Percentiles rank a stretch among this genome's conserved stretches.
Conservation (phyloP, 169 alveolate species). For the Plasmodium coatneyi region DNA sequence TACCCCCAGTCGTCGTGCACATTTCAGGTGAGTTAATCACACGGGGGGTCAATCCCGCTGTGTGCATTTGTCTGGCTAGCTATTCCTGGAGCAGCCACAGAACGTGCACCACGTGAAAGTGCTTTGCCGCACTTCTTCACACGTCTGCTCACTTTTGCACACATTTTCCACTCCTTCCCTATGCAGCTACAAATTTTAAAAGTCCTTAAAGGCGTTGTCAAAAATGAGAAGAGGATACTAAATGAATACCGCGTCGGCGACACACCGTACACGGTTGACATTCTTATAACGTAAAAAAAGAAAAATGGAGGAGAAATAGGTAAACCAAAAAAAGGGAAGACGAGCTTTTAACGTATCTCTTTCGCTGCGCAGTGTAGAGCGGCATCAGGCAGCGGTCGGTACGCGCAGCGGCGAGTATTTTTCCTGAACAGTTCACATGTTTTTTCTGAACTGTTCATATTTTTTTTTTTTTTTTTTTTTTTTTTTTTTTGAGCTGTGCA, state of each 20-base stretch:
- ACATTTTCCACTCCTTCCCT: neutral
- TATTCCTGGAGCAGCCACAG: neutral
- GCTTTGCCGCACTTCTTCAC: neutral
- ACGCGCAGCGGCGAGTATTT: neutral
- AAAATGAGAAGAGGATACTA: slow-evolving; percentile 9
- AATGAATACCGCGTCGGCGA: slow-evolving; percentile 28
- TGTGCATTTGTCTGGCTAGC: neutral
- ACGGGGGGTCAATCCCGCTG: neutral
- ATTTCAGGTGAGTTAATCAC: slow-evolving; percentile 19
- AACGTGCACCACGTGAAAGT: neutral
- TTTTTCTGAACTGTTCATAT: neutral
- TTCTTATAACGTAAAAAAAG: slow-evolving; percentile 15
- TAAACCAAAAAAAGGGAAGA: neutral
- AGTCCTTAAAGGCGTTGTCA: slow-evolving; percentile 29
- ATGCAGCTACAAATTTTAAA: slow-evolving; percentile 47
- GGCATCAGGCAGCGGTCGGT: neutral
- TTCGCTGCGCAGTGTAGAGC: neutral
- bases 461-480: neutral
- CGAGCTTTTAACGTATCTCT: neutral
- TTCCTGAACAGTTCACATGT: too few relatives aligned
- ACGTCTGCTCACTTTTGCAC: neutral
- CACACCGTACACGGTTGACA: slow-evolving; percentile 66
- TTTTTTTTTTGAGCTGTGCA: slow-evolving; percentile 2
- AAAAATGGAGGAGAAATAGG: neutral
- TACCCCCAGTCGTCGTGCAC: slow-evolving; percentile 29